Evolutionary conservation across 2,329 filamentous ascomycete species (phyloP).

Genomic region (Nigrospora sphaerica): DNA sequence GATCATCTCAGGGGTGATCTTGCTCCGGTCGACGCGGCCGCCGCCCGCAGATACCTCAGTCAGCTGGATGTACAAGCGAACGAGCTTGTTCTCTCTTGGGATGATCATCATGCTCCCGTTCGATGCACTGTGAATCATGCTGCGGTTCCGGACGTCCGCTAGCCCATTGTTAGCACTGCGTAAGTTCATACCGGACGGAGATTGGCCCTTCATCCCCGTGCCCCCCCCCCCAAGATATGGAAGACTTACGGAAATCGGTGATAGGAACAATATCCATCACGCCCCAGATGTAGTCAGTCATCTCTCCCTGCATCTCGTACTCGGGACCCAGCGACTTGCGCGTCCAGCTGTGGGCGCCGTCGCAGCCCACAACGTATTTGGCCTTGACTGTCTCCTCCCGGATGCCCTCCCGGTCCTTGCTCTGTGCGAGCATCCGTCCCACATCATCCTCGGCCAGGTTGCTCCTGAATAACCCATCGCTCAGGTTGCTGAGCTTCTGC

Average conservation of each 20-base stretch:
- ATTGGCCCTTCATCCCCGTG: too few species aligned
- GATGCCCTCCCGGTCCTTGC: constrained; percentile 21
- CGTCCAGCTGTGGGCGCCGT: constrained; percentile 63
- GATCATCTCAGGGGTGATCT: constrained; percentile 58
- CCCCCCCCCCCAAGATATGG: too few species aligned
- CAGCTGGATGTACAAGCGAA: constrained; percentile 60
- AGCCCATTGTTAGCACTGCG: background rate
- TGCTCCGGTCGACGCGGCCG: constrained; percentile 47
- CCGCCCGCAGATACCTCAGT: constrained; percentile 36
- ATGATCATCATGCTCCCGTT: constrained; percentile 58
- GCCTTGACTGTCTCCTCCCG: constrained; percentile 38
- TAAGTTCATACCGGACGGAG: too few species aligned
- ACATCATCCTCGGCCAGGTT: constrained; percentile 47
- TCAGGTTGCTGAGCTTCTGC: constrained; percentile 27
- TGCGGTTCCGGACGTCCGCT: constrained; percentile 49
- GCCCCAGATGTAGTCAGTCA: constrained; percentile 41
- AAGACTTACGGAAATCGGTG: constrained; percentile 41
- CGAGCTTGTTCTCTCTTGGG: constrained; percentile 55
- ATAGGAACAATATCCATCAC: constrained; percentile 35
- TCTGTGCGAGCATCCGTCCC: constrained; percentile 31
- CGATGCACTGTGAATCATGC: constrained; percentile 48
- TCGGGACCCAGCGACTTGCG: constrained; percentile 44
- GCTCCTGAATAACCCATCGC: constrained; percentile 48
- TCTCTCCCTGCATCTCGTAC: constrained; percentile 48
- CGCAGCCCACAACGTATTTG: constrained; percentile 62